Evolutionary conservation across 129 eudicot genomes (phyloP), one percentile per base, ranked within the genome.

Genomic region (Tagetes erecta): DNA sequence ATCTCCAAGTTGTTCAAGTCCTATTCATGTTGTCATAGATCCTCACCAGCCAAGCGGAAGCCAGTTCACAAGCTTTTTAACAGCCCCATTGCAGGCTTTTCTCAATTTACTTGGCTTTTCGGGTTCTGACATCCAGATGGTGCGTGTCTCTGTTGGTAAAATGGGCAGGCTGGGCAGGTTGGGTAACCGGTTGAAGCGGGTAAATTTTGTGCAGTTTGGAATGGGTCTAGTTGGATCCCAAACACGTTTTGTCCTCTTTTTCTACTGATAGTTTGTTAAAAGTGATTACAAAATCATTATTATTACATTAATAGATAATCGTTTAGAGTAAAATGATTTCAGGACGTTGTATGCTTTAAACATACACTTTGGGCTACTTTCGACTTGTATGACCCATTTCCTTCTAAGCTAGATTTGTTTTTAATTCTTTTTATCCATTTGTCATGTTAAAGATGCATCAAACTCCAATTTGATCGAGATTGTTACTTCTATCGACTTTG

Each of bases 61-160:
- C 84, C 81, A 79, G 42, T 90, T 94, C 82, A 94, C 97, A 46
- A 81, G 82, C 77, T 94, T 94, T 80, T 90, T 94, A 65, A 83
- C 96, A 31, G 84, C 94, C 82, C 97, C 99, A 71, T 65, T 94
- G 76, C 99, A 88, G 82, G 90, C 99, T 68, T 94, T 94, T 59
- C 83, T 87, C 56, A 80, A 80, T 40, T 64, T 94, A 67, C 83
- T 94, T 44, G 99, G 97, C 68, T 77, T 88, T 75, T 77, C 87
- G 6, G 91, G 90, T 68, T 80, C 96, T 68, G 96, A 88, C 68
- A 59, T 86, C 78, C 93, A 86, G 41, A 87, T 60, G 93, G 97
- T 94, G 27, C 7, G 63, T 36, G 63, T 36, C 27, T 44, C 67
- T 53, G 30, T 71, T 63, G 71, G 30, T 20, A 62, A 46, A 47